These are phyloP conservation scores for Naganishia sp. DNA, from an alignment of 1,284 basidiomycete species.

Conservation along the genomic window DNA sequence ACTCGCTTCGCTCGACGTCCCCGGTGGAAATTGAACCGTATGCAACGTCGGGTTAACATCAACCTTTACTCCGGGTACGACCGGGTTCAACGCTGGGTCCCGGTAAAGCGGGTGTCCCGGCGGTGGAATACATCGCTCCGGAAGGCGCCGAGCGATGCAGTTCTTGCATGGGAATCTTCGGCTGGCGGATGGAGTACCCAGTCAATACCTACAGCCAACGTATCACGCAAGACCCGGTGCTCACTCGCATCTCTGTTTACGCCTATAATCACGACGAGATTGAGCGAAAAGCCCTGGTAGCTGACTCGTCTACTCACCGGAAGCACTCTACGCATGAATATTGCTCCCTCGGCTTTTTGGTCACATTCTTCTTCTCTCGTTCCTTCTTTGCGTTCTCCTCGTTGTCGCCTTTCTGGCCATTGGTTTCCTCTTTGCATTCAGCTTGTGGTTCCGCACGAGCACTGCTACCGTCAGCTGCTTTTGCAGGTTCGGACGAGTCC, in stretches of 20 bases:
- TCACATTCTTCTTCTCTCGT: conserved; percentile 12
- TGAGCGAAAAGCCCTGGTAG: not conserved
- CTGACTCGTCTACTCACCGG: conserved; percentile 13
- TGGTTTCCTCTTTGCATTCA: not conserved
- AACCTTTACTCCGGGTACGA: not conserved
- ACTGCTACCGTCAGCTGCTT: not conserved
- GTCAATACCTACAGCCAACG: not conserved
- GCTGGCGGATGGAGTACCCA: not conserved
- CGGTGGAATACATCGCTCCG: conserved; percentile 31
- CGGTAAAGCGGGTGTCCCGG: conserved; percentile 22
- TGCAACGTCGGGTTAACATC: too few relatives aligned
- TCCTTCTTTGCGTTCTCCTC: conserved; percentile 16
- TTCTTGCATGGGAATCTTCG: conserved; percentile 31
- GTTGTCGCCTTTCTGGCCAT: not conserved
- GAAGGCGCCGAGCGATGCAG: conserved; percentile 30
- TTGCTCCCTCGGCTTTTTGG: conserved; percentile 32
- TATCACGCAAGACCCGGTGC: not conserved
- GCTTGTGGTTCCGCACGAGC: not conserved
- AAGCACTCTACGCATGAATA: conserved; percentile 33
- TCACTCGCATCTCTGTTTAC: conserved; percentile 33
- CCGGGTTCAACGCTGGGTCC: conserved; percentile 6
- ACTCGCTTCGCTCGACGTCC: not conserved
- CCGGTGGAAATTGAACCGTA: not conserved
- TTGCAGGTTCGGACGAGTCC: not conserved
- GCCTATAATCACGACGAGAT: conserved; percentile 1